Evolutionary conservation across 1,284 basidiomycete species (phyloP).

Genomic region (Marasmius fiardii): DNA sequence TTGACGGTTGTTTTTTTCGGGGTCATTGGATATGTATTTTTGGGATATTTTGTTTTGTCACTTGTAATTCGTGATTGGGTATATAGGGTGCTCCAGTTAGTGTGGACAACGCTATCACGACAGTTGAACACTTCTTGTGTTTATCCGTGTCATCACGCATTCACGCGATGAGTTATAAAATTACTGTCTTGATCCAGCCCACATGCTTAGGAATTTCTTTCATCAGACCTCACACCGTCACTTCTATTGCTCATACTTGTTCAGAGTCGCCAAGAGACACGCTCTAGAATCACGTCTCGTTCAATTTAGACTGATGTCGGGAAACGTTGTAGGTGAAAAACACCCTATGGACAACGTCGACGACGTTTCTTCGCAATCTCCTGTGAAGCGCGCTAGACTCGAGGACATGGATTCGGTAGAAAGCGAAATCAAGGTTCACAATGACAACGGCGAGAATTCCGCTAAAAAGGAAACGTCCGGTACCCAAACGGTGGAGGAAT

Average conservation of each 20-base stretch:
- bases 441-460: not conserved
- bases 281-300: not conserved
- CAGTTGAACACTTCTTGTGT: too few species aligned
- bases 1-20: not conserved
- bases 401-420: not conserved
- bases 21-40: not conserved
- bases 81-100: too few species aligned
- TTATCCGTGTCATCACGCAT: not conserved
- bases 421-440: not conserved
- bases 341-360: not conserved
- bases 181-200: not conserved
- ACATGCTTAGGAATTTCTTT: not conserved
- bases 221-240: not conserved
- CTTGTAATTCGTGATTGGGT: too few species aligned
- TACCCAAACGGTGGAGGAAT: not conserved
- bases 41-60: not conserved
- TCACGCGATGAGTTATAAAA: too few species aligned
- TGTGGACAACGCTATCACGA: too few species aligned
- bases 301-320: not conserved
- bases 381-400: conserved; percentile 7
- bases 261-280: not conserved
- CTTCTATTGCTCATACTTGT: not conserved
- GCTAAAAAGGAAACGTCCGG: not conserved
- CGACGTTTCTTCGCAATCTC: not conserved
- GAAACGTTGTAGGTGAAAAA: conserved; percentile 1